phyloP scores from a whole-genome alignment of 2,329 filamentous ascomycete species.

The Trichoderma brevicompactum region DNA sequence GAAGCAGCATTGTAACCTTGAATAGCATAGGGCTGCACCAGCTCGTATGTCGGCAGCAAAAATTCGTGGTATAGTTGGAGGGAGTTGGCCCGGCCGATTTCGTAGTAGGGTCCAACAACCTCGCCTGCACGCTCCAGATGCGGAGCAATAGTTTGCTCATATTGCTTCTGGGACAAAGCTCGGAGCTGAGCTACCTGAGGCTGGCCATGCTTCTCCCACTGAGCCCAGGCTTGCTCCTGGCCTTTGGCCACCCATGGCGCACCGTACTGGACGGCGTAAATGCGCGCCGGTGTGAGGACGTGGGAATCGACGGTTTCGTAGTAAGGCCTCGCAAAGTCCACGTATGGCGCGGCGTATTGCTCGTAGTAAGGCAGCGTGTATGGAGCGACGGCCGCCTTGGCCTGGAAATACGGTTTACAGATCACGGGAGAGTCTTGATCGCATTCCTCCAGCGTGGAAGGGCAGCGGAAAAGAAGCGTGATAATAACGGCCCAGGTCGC shows the following conservation, averaged over 20 bases:
- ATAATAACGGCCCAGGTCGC: conserved; percentile 85
- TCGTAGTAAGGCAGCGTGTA: conserved; percentile 86
- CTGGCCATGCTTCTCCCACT: conserved; percentile 80
- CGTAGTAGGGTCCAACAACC: conserved; percentile 72
- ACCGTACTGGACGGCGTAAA: conserved; percentile 72
- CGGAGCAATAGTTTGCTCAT: conserved; percentile 72
- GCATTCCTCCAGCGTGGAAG: conserved; percentile 68
- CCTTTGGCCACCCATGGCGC: conserved; percentile 72
- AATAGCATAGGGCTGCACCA: conserved; percentile 73
- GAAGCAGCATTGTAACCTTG: conserved; percentile 70
- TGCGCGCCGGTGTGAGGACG: conserved; percentile 70
- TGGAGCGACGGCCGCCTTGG: conserved; percentile 67
- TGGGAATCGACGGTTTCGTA: conserved; percentile 64
- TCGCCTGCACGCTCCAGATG: conserved; percentile 67
- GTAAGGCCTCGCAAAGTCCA: conserved; percentile 78
- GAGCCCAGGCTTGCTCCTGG: conserved; percentile 65
- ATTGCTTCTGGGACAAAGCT: conserved; percentile 64
- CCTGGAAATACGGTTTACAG: conserved; percentile 80
- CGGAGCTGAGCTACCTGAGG: conserved; percentile 74
- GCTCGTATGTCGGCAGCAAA: conserved; percentile 74
- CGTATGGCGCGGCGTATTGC: conserved; percentile 80
- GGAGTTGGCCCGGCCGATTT: conserved; percentile 64
- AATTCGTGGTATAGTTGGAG: conserved; percentile 72
- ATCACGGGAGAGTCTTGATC: conserved; percentile 72
- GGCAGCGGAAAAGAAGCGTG: conserved; percentile 82